Percentiles rank a stretch among this genome's conserved stretches.
Evolutionary conservation across 495 filamentous ascomycete species (phyloP).

Genomic region (Amphirosellinia nigrospora): DNA sequence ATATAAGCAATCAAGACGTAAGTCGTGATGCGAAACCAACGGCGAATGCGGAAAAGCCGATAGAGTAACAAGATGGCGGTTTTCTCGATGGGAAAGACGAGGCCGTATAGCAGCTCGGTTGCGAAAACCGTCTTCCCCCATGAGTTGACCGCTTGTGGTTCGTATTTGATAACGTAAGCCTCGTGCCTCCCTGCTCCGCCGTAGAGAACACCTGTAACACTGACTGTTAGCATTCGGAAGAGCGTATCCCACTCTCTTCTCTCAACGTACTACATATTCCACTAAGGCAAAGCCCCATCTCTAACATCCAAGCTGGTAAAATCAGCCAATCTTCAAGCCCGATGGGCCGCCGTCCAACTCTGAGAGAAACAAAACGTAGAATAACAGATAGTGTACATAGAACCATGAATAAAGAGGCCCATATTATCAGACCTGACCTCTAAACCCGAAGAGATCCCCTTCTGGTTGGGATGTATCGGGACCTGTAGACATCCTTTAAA

Average conservation of each 20-base stretch:
- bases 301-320: constrained; percentile 21
- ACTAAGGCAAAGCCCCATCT: constrained; percentile 20
- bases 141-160: not conserved
- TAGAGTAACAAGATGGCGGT: constrained; percentile 42
- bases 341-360: constrained; percentile 12
- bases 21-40: constrained; percentile 22
- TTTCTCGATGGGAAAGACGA: constrained; percentile 34
- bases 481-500: not conserved
- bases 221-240: not conserved
- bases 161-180: constrained; percentile 9
- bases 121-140: constrained; percentile 21
- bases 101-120: constrained; percentile 22
- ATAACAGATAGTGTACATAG: constrained; percentile 23
- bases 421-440: constrained; percentile 18
- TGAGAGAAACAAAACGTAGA: constrained; percentile 18
- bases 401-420: constrained; percentile 12
- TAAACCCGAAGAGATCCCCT: constrained; percentile 10
- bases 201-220: constrained; percentile 8
- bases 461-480: constrained; percentile 6
- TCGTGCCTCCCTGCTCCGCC: constrained; percentile 25
- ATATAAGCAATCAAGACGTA: constrained; percentile 38
- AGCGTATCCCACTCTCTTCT: not conserved
- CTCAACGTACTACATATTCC: constrained; percentile 19
- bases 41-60: constrained; percentile 35
- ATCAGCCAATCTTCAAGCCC: constrained; percentile 25